phyloP scores from a whole-genome alignment of 192 early-diverging fungal species.

The Diversispora eburnea region DNA sequence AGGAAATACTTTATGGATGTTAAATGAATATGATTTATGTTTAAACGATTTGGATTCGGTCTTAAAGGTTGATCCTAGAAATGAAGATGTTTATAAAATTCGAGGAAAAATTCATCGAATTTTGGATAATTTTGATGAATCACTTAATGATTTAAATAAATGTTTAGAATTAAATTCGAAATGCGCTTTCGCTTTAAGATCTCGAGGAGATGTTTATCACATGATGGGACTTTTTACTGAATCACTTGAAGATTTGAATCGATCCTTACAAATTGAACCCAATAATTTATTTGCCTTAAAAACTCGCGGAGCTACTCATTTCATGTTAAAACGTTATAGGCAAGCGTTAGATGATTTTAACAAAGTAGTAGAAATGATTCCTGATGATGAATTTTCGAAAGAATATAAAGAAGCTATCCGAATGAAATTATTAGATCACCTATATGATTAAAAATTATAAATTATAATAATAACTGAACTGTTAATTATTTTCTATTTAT shows the following conservation, averaged over 20 bases:
- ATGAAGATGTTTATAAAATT: neutral
- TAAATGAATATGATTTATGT: neutral
- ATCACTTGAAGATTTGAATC: neutral
- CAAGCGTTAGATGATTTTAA: too few relatives aligned
- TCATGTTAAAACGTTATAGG: too few relatives aligned
- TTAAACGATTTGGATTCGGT: neutral
- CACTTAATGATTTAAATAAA: constrained; percentile 5
- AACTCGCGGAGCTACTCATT: neutral
- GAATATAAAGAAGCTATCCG: too few relatives aligned
- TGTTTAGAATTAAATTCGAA: neutral
- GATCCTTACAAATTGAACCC: constrained; percentile 15
- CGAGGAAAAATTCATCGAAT: too few relatives aligned
- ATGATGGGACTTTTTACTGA: neutral
- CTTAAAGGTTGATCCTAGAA: neutral
- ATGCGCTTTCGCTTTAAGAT: constrained; percentile 4
- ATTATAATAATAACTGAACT: too few relatives aligned
- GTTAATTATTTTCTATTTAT: too few relatives aligned
- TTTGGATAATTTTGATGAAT: neutral
- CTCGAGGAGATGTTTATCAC: constrained; percentile 11
- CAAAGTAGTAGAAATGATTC: too few relatives aligned
- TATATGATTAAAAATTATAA: too few relatives aligned
- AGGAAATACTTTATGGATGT: too few relatives aligned
- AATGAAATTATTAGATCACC: too few relatives aligned
- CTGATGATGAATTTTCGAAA: too few relatives aligned
- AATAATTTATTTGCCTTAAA: constrained; percentile 8